Evolutionary conservation across 2,329 filamentous ascomycete genomes (phyloP).

Genomic region (Periglandula ipomoeae): DNA sequence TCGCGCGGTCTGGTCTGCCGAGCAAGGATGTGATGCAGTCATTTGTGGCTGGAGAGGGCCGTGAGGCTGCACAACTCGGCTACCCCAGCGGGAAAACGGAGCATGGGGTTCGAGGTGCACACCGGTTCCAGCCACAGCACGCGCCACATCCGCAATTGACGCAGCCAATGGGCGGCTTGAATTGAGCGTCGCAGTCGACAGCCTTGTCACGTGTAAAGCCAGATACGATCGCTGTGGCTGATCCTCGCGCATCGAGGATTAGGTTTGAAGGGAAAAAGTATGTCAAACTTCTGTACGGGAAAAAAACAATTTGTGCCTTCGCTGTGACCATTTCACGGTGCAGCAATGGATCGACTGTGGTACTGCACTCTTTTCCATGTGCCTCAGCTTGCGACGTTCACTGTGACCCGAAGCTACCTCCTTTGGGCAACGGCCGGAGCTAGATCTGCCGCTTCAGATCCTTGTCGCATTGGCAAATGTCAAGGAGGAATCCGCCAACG

Average conservation of each 20-base stretch:
- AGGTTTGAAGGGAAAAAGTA: too few relatives aligned
- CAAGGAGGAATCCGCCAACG: too few relatives aligned
- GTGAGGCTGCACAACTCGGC: neutral
- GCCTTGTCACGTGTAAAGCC: slow-evolving; percentile 8
- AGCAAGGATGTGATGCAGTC: slow-evolving; percentile 5
- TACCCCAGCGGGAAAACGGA: too few relatives aligned
- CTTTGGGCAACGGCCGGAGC: neutral
- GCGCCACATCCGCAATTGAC: neutral
- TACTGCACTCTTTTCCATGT: too few relatives aligned
- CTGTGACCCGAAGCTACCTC: too few relatives aligned
- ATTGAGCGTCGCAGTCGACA: neutral
- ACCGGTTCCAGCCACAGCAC: neutral
- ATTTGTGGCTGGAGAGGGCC: slow-evolving; percentile 4
- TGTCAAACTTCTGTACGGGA: too few relatives aligned
- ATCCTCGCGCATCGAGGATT: too few relatives aligned
- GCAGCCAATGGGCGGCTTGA: slow-evolving; percentile 2
- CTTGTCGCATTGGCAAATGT: too few relatives aligned
- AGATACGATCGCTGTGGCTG: neutral
- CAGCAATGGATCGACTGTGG: neutral
- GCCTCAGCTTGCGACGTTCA: too few relatives aligned
- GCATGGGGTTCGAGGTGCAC: neutral
- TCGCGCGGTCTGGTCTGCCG: slow-evolving; percentile 3
- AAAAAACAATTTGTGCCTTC: too few relatives aligned
- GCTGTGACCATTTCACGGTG: too few relatives aligned
- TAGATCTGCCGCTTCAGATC: neutral